phyloP scores from a whole-genome alignment of 2,329 filamentous ascomycete genomes.

The Cercospora sojina region DNA sequence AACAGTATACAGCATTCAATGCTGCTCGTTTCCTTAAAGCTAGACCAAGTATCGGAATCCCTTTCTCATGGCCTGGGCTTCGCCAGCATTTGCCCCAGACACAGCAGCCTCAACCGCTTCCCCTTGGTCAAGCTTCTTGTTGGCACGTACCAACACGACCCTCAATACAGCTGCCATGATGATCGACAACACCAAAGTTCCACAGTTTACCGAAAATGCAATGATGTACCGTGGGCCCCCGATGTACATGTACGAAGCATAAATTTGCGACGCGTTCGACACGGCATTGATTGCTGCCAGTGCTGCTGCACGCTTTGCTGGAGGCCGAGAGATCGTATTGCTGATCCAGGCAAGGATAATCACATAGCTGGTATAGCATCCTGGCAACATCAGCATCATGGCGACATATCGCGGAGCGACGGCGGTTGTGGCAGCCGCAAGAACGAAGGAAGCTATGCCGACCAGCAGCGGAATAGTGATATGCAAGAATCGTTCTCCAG shows the following conservation, averaged over 20 bases:
- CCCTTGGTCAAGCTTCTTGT: constrained; percentile 67
- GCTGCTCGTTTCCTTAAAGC: neutral
- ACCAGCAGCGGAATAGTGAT: constrained; percentile 35
- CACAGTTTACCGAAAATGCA: constrained; percentile 48
- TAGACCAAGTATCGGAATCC: constrained; percentile 63
- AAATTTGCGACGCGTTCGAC: constrained; percentile 66
- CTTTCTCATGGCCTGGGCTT: constrained; percentile 55
- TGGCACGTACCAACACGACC: constrained; percentile 63
- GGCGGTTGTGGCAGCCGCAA: constrained; percentile 33
- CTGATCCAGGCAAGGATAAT: constrained; percentile 73
- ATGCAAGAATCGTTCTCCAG: constrained; percentile 45
- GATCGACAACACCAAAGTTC: constrained; percentile 63
- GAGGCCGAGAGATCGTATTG: constrained; percentile 71
- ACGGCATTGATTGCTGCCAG: constrained; percentile 73
- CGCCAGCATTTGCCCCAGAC: constrained; percentile 48
- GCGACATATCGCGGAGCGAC: constrained; percentile 37
- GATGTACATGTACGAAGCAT: constrained; percentile 43
- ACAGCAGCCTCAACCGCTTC: constrained; percentile 55
- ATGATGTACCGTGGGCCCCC: constrained; percentile 34
- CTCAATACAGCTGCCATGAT: constrained; percentile 62
- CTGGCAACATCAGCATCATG: constrained; percentile 46
- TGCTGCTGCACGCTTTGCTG: constrained; percentile 70
- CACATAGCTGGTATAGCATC: constrained; percentile 62
- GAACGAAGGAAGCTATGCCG: constrained; percentile 36
- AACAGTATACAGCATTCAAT: neutral